These are phyloP conservation scores for Nicotiana sylvestris DNA, from an alignment of 257 asterid species.

Conservation along the genomic window DNA sequence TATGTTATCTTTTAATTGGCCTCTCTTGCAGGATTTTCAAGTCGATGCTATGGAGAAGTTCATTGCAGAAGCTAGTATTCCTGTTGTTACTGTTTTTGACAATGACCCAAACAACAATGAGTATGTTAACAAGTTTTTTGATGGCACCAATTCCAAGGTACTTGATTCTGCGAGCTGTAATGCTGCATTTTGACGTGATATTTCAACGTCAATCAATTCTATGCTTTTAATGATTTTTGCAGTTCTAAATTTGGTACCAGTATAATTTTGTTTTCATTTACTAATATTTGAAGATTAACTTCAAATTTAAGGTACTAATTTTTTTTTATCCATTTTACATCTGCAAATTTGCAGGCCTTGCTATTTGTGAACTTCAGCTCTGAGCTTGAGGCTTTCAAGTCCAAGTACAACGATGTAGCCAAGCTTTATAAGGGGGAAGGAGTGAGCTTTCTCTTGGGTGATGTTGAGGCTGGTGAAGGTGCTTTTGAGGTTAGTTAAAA, in stretches of 20 bases:
- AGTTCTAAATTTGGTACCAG: background rate
- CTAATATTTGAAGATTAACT: background rate
- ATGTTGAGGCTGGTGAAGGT: slow-evolving; percentile 47
- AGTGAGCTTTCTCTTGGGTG: slow-evolving; percentile 67
- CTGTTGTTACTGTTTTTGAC: slow-evolving; percentile 55
- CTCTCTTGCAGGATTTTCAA: slow-evolving; percentile 53
- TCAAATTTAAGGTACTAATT: background rate
- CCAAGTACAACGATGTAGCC: slow-evolving; percentile 60
- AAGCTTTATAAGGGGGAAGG: slow-evolving; percentile 58
- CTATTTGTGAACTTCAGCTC: slow-evolving; percentile 63
- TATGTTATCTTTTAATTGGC: background rate
- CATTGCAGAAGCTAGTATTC: slow-evolving; percentile 45
- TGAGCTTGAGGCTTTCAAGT: slow-evolving; percentile 50
- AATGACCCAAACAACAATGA: slow-evolving; percentile 48
- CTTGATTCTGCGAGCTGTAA: background rate
- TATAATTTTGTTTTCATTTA: background rate
- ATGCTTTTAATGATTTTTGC: background rate
- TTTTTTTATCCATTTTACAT: background rate
- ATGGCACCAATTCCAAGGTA: slow-evolving; percentile 51
- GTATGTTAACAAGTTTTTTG: slow-evolving; percentile 58
- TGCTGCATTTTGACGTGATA: background rate
- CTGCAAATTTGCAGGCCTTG: slow-evolving; percentile 45
- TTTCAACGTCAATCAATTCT: background rate
- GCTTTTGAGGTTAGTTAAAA: slow-evolving; percentile 62
- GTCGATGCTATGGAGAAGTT: slow-evolving; percentile 66